Evolutionary conservation across 441 rosid species (phyloP).

Genomic region (Brassica balearica): DNA sequence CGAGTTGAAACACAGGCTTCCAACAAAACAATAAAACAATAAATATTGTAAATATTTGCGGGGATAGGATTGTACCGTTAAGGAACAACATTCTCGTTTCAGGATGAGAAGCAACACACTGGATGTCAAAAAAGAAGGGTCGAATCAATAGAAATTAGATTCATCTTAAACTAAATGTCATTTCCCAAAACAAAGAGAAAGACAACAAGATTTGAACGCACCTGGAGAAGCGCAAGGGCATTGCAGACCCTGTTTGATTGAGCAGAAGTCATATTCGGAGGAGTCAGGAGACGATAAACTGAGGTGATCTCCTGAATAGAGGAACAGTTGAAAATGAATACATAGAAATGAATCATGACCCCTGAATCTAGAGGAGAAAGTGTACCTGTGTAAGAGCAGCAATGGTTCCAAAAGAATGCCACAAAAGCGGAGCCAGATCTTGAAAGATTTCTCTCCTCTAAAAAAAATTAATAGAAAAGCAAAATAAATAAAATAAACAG

Average conservation of each 20-base stretch:
- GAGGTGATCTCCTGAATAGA: slow-evolving; percentile 74
- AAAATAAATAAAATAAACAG: not conserved
- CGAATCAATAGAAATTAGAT: slow-evolving; percentile 9
- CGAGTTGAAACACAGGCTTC: slow-evolving; percentile 4
- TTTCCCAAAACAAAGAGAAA: not conserved
- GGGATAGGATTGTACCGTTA: slow-evolving; percentile 59
- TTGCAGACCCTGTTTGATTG: slow-evolving; percentile 97
- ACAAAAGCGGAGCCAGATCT: too few species aligned
- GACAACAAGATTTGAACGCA: slow-evolving; percentile 30
- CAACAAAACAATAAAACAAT: not conserved
- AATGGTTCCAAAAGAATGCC: too few species aligned
- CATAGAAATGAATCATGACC: slow-evolving; percentile 3
- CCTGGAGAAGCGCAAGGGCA: slow-evolving; percentile 99
- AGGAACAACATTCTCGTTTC: slow-evolving; percentile 90
- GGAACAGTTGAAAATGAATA: not conserved
- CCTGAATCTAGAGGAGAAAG: not conserved
- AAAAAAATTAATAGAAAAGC: too few species aligned
- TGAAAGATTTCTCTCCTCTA: too few species aligned
- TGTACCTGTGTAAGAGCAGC: too few species aligned
- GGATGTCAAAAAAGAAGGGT: slow-evolving; percentile 36
- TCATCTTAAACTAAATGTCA: slow-evolving; percentile 19
- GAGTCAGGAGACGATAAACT: slow-evolving; percentile 80
- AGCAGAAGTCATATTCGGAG: slow-evolving; percentile 79
- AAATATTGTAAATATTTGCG: slow-evolving; percentile 11
- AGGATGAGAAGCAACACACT: slow-evolving; percentile 98